These are phyloP conservation scores for Phytophthora ramorum DNA, from an alignment of 352 stramenopile genomes.

Conservation along the genomic window DNA sequence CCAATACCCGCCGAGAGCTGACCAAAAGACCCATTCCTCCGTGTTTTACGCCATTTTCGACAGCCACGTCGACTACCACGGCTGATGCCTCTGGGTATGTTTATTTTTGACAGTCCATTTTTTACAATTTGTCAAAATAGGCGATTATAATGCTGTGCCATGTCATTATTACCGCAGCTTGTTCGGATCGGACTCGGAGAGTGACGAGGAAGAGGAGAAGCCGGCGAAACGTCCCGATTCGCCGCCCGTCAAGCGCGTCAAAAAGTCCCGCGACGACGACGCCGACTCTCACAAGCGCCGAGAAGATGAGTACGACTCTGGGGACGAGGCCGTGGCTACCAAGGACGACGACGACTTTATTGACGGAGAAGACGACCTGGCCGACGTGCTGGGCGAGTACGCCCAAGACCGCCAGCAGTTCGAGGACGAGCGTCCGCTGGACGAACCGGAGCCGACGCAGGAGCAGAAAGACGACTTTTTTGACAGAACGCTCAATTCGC, in stretches of 20 bases:
- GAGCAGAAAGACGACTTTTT: constrained; percentile 79
- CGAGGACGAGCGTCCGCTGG: constrained; percentile 80
- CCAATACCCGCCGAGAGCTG: neutral
- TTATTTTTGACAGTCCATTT: neutral
- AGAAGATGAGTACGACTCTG: constrained; percentile 86
- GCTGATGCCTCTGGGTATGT: constrained; percentile 76
- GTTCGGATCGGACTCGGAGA: constrained; percentile 90
- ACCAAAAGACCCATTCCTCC: constrained; percentile 3
- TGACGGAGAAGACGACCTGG: constrained; percentile 87
- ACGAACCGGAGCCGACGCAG: constrained; percentile 36
- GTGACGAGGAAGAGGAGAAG: constrained; percentile 71
- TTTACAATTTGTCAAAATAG: neutral
- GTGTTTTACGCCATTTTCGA: constrained; percentile 12
- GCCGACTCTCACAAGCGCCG: constrained; percentile 23
- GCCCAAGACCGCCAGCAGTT: constrained; percentile 78
- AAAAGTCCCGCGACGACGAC: constrained; percentile 39
- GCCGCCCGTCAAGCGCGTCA: constrained; percentile 58
- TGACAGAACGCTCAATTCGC: constrained; percentile 81
- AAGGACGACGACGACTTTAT: constrained; percentile 91
- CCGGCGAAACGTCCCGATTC: constrained; percentile 50
- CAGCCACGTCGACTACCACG: constrained; percentile 51
- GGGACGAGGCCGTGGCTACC: constrained; percentile 70
- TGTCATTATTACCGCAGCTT: constrained; percentile 42
- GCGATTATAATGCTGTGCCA: constrained; percentile 1
- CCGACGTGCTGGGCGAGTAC: constrained; percentile 84